Conservation (phyloP, 306 rosid species). For the Rosa persica region DNA sequence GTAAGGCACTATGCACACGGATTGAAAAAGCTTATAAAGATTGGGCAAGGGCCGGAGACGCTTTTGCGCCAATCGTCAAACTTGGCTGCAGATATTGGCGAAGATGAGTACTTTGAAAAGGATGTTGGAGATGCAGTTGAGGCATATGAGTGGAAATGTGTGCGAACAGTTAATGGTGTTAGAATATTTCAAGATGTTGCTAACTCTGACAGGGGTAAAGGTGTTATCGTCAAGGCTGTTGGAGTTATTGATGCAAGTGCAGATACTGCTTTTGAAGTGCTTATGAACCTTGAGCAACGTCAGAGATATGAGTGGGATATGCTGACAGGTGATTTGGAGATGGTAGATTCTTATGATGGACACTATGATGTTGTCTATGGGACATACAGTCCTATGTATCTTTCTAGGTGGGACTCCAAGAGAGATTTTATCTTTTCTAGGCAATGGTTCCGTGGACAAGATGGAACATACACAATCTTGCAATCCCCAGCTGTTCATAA, state of each 20-base stretch:
- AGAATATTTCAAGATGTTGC: conserved; percentile 26
- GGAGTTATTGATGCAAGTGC: conserved; percentile 83
- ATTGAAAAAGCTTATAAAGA: conserved; percentile 63
- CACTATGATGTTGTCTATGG: conserved; percentile 83
- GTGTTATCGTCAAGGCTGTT: conserved; percentile 72
- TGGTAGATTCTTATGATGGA: conserved; percentile 70
- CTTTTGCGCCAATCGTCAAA: conserved; percentile 67
- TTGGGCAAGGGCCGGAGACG: conserved; percentile 93
- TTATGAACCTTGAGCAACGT: conserved; percentile 59
- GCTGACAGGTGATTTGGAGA: conserved; percentile 85
- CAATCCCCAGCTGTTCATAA: conserved; percentile 77
- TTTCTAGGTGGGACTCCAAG: conserved; percentile 83
- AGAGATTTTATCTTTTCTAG: conserved; percentile 87
- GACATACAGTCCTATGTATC: conserved; percentile 73
- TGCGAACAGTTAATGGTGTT: conserved; percentile 66
- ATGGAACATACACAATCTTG: conserved; percentile 89
- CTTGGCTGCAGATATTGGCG: conserved; percentile 21
- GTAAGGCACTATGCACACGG: conserved; percentile 77
- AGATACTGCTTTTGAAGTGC: conserved; percentile 70
- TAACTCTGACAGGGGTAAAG: conserved; percentile 59
- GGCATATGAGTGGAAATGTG: conserved; percentile 82
- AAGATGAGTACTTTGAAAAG: conserved; percentile 53
- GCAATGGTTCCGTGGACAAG: conserved; percentile 92
- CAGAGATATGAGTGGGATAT: conserved; percentile 98
- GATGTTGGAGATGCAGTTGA: conserved; percentile 79